A percentile compares a stretch with the other conserved stretches of the same genome.
Evolutionary conservation across 164 flowering plant species (phyloP).

Genomic region (Dillenia suffruticosa): DNA sequence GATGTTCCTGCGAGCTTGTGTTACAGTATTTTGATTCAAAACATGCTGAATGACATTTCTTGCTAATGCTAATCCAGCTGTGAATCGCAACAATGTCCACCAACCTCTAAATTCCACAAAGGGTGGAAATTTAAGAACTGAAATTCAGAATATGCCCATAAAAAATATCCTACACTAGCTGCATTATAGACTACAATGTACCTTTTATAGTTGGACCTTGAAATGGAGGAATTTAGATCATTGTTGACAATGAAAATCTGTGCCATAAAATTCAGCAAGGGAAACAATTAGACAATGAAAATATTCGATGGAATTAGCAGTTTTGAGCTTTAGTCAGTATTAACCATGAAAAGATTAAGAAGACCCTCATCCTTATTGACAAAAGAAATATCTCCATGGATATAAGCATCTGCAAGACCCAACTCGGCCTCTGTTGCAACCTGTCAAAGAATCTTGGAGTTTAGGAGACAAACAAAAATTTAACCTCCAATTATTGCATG

Average conservation of each 20-base stretch:
- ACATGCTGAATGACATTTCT: conserved; percentile 66
- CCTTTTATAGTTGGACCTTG: conserved; percentile 46
- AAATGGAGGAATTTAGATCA: conserved; percentile 44
- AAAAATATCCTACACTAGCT: too few species aligned
- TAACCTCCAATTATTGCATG: too few species aligned
- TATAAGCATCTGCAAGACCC: conserved; percentile 96
- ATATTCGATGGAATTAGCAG: neutral
- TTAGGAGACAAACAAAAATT: too few species aligned
- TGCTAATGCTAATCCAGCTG: conserved; percentile 82
- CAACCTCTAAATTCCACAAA: conserved; percentile 61
- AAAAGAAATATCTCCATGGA: conserved; percentile 82
- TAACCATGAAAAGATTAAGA: conserved; percentile 70
- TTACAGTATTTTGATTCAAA: conserved; percentile 72
- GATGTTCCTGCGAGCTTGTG: conserved; percentile 90
- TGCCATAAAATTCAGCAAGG: conserved; percentile 13
- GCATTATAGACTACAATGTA: conserved; percentile 10
- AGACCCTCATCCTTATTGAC: conserved; percentile 79
- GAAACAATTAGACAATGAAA: neutral
- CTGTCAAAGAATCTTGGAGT: conserved; percentile 29
- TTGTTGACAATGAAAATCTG: conserved; percentile 81
- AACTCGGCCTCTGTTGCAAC: conserved; percentile 79
- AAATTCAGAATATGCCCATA: neutral
- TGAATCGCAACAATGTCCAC: conserved; percentile 84
- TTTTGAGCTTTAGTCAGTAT: neutral
- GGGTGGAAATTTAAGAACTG: neutral